Evolutionary conservation across 768 basidiomycete genomes (phyloP).

Genomic region (Tricholoma saponaceum): DNA sequence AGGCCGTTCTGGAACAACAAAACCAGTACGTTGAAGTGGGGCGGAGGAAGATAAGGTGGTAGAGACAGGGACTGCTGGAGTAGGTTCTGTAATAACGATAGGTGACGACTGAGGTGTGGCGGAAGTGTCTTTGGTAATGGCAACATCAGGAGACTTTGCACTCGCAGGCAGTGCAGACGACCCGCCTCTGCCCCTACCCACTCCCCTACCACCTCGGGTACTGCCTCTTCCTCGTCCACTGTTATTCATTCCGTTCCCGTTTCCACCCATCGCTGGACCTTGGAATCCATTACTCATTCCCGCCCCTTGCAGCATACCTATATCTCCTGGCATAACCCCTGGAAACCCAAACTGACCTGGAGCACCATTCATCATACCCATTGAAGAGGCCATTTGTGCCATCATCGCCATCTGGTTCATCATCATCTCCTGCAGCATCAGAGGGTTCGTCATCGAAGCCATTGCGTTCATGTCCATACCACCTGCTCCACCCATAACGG

Average conservation of each 20-base stretch:
- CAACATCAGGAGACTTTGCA: constrained; percentile 16
- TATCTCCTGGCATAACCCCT: constrained; percentile 50
- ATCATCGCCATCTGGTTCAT: constrained; percentile 91
- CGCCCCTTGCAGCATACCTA: constrained; percentile 43
- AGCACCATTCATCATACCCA: constrained; percentile 69
- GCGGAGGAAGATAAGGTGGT: constrained; percentile 20
- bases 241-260: constrained; percentile 21
- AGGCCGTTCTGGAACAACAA: constrained; percentile 69
- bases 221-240: constrained; percentile 42
- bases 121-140: constrained; percentile 8
- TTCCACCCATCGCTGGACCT: constrained; percentile 24
- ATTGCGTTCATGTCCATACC: constrained; percentile 65
- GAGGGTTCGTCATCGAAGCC: constrained; percentile 57
- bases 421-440: constrained; percentile 86
- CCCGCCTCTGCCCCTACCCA: constrained; percentile 48
- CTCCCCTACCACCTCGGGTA: constrained; percentile 37
- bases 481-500: constrained; percentile 33
- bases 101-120: constrained; percentile 23
- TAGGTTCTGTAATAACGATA: constrained; percentile 25
- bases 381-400: constrained; percentile 85
- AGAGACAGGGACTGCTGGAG: constrained; percentile 17
- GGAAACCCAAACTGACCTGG: constrained; percentile 53
- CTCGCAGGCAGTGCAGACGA: constrained; percentile 17
- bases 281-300: constrained; percentile 36
- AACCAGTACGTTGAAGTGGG: constrained; percentile 38